A percentile compares a stretch with the other conserved stretches of the same genome.
phyloP scores from a whole-genome alignment of 208 protist species.

The Trichomonas vaginalis region DNA sequence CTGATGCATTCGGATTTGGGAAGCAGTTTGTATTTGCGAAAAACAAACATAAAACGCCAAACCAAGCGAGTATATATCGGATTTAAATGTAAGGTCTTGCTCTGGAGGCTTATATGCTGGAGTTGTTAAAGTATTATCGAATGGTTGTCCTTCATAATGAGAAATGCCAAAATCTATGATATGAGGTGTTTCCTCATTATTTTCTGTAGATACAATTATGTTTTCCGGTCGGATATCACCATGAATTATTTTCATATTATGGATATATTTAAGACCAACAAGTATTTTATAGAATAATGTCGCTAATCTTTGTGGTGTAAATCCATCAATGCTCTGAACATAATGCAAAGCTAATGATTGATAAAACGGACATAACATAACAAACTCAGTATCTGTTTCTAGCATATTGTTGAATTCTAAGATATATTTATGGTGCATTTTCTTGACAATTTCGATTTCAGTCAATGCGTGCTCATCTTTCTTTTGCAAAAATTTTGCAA shows the following conservation, averaged over 20 bases:
- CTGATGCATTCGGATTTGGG: background rate
- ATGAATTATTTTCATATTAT: background rate
- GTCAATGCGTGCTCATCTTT: too few relatives aligned
- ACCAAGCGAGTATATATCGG: background rate
- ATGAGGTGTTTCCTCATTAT: background rate
- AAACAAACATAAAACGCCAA: background rate
- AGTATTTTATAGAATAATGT: background rate
- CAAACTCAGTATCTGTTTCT: background rate
- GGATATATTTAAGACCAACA: background rate
- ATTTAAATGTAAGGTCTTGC: background rate
- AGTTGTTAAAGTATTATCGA: background rate
- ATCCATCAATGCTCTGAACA: background rate
- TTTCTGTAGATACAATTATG: background rate
- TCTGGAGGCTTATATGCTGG: background rate
- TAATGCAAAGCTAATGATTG: background rate
- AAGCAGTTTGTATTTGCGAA: background rate
- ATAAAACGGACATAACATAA: background rate
- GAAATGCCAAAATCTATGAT: background rate
- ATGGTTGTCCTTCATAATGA: background rate
- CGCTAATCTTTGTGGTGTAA: background rate
- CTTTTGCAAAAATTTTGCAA: too few relatives aligned
- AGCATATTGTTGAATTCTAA: background rate
- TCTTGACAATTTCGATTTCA: background rate
- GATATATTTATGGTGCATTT: background rate
- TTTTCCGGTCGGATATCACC: background rate